Evolutionary conservation across 139 green algal species (phyloP), one percentile per base, ranked within the genome.

Genomic region (Closterium sp.): DNA sequence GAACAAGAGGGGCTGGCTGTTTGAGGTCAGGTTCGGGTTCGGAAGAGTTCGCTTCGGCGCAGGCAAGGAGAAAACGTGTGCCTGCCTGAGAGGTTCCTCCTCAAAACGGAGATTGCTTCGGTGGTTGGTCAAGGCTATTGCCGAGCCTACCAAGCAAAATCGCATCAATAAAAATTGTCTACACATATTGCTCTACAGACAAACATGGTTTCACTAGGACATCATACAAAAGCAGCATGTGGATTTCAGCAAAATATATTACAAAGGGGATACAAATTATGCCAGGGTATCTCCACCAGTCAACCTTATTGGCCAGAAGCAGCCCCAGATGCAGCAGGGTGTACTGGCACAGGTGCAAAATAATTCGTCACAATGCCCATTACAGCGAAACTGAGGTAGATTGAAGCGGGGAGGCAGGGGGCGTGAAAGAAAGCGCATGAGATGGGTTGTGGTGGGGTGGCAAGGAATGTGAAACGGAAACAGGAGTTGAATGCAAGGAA

Each of bases 321-420:
- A 19, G 25, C 10, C n/a, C n/a, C n/a, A n/a, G n/a, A n/a, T 28
- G 55, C 12, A 76, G 23, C 55, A 76, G 55, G 55, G 55, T 76
- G 55, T 76, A 76, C 55, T 19, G 55, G 55, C 12, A 76, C 55
- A 19, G 84, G 84, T 34, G 31, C 84, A 87, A 87, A 87, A 34
- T 87, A 87, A 34, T 87, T 87, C 4, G 84, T 87, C 84, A 87
- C 84, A 23, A 87, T 87, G 84, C 84, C 84, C 84, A 87, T 87
- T 31, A 87, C 84, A 30, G 84, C 84, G 23, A 87, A 87, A 87
- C 31, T 87, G 55, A 3, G 9, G 55, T 19, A 10, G 25, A 76
- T 3, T 28, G 4, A 76, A 76, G 55, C 5, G 55, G n/a, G 55
- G 25, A 76, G 55, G 25, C 55, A 76, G 55, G 16, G 12, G 55